These are phyloP conservation scores for Fusarium lyarnte DNA, from an alignment of 2,329 filamentous ascomycete species.

Conservation along the genomic window DNA sequence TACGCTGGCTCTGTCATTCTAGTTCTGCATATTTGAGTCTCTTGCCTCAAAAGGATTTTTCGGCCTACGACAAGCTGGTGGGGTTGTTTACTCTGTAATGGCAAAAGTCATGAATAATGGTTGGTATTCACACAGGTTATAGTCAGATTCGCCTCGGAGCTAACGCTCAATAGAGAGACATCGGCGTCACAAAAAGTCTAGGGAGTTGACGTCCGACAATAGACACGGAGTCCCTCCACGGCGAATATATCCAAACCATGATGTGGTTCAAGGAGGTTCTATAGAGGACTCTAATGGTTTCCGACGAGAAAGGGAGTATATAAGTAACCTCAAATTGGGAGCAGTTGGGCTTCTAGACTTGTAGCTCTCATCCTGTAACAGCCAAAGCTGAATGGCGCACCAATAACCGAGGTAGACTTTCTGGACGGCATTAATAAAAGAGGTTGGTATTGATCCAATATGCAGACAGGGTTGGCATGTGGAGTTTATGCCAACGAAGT, in stretches of 20 bases:
- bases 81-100: too few species aligned
- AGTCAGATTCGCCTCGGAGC: background rate
- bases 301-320: too few species aligned
- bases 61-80: background rate
- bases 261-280: background rate
- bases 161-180: background rate
- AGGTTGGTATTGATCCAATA: slow-evolving; percentile 21
- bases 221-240: background rate
- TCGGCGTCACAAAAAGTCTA: background rate
- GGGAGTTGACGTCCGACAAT: background rate
- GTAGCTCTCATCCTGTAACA: background rate
- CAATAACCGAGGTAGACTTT: background rate
- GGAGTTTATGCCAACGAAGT: slow-evolving; percentile 1
- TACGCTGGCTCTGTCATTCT: background rate
- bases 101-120: background rate
- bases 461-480: slow-evolving; percentile 11
- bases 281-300: background rate
- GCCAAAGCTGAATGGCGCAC: background rate
- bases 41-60: background rate
- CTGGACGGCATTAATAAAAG: background rate
- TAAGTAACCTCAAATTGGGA: background rate
- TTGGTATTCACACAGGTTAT: too few species aligned
- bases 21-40: background rate
- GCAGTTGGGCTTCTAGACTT: background rate
- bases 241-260: too few species aligned